Base-by-base conservation (phyloP, 192 early-diverging fungal genomes). In the Coemansia umbellata region DNA sequence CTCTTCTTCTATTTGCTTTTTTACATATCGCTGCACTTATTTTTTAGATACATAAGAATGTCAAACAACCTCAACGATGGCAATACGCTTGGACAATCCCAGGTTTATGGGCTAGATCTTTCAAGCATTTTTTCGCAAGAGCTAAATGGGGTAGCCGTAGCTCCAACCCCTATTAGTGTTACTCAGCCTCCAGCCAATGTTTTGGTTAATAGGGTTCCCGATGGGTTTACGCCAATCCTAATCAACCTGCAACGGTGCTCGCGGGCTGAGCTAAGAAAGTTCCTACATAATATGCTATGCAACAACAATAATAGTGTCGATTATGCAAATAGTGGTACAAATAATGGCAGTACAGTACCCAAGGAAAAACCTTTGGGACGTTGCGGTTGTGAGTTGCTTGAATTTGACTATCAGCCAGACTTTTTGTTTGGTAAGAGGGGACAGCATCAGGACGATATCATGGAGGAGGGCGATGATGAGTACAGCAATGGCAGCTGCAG, bases 381-480 rank as follows among this genome's bases (percentile, higher is more conserved):
- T 0, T 76, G 73, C 37, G 62, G 54, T 9, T 76, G 73, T 18
- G 62, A 69, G 31, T 53, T 76, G n/a, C 27, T 69, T 5, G 73
- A 76, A n/a, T 76, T 69, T 42, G 66, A 76, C 51, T 55, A 76
- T 33, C 66, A 76, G 47, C 73, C 73, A 1, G 66, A 69, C 40
- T 65, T 76, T 37, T 24, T 76, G 22, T 76, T 76, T 41, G 52
- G 52, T 30, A 74, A 69, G 62, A 49, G 58, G 31, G 60, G 60
- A 23, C 11, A 27, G 19, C 15, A 26, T 3, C 17, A 32, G 1
- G 18, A 24, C 4, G 41, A 50, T 4, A n/a, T 35, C 1, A n/a
- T 11, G 1, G 30, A 53, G 1, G 50, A 58, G 37, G 50, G 48
- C 28, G 58, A 53, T 5, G 51, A 63, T 3, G 56, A 27, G 11